These are phyloP conservation scores for Obba rivulosa DNA, from an alignment of 768 basidiomycete species.

Conservation along the genomic window DNA sequence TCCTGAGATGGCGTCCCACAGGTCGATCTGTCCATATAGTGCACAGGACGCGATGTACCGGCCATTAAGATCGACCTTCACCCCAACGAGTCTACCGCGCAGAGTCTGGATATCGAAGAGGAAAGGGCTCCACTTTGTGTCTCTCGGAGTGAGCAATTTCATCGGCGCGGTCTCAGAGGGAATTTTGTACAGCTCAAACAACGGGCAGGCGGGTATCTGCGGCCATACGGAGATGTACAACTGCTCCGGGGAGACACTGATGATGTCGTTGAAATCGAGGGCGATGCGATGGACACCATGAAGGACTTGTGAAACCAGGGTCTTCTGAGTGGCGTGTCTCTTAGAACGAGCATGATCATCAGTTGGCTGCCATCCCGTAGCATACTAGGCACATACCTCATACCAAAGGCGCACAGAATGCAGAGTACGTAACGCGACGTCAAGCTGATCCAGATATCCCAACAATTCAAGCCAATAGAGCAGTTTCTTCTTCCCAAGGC, in stretches of 20 bases:
- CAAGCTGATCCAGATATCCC: background rate
- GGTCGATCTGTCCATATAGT: too few relatives aligned
- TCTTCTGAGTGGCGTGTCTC: background rate
- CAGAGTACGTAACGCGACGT: background rate
- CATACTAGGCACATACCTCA: background rate
- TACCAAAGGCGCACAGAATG: background rate
- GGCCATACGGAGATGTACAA: background rate
- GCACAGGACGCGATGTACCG: too few relatives aligned
- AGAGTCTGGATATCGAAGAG: too few relatives aligned
- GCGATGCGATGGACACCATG: background rate
- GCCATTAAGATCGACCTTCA: too few relatives aligned
- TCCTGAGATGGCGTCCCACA: too few relatives aligned
- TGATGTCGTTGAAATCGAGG: background rate
- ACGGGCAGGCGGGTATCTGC: background rate
- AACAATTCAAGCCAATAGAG: background rate
- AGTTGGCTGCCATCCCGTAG: background rate
- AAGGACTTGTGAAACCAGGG: background rate
- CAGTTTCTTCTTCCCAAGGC: background rate
- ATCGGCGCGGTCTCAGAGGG: too few relatives aligned
- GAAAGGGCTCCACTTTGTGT: too few relatives aligned
- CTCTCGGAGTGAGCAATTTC: too few relatives aligned
- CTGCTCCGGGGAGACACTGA: background rate
- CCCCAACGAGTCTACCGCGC: too few relatives aligned
- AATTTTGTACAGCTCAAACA: background rate
- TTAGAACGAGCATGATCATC: background rate